These are phyloP conservation scores for Jacaranda mimosifolia DNA, from an alignment of 257 asterid species.

Conservation along the genomic window DNA sequence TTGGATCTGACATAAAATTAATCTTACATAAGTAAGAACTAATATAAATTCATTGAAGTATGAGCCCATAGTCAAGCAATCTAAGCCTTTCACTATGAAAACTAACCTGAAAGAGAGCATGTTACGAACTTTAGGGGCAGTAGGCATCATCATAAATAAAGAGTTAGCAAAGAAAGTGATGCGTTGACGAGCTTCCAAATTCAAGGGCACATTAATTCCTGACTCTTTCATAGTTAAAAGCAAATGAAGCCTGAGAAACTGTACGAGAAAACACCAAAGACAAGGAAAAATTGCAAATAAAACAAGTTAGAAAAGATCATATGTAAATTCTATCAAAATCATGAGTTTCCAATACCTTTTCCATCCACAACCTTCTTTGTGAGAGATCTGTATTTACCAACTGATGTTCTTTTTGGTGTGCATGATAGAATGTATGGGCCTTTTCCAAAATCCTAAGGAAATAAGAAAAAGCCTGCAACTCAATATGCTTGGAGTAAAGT, in stretches of 20 bases:
- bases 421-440: conserved; percentile 50
- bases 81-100: conserved; percentile 35
- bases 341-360: conserved; percentile 66
- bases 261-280: conserved; percentile 28
- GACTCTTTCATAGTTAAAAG: conserved; percentile 97
- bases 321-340: conserved; percentile 28
- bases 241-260: conserved; percentile 96
- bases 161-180: conserved; percentile 96
- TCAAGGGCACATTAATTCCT: conserved; percentile 91
- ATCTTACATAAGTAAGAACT: conserved; percentile 26
- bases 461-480: conserved; percentile 30
- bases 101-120: conserved; percentile 97
- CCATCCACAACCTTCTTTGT: conserved; percentile 73
- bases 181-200: conserved; percentile 95
- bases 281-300: conserved; percentile 22
- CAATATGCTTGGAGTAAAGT: conserved; percentile 35
- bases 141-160: conserved; percentile 93
- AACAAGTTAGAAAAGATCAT: conserved; percentile 21
- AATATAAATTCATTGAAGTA: conserved; percentile 28
- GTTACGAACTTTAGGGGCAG: conserved; percentile 95
- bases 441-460: conserved; percentile 62
- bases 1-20: conserved; percentile 3
- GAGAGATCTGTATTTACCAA: conserved; percentile 71
- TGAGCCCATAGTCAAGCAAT: conserved; percentile 33
- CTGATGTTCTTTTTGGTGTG: conserved; percentile 70